Conservation (phyloP, 2,329 filamentous ascomycete genomes). For the Scytalidium lignicola region DNA sequence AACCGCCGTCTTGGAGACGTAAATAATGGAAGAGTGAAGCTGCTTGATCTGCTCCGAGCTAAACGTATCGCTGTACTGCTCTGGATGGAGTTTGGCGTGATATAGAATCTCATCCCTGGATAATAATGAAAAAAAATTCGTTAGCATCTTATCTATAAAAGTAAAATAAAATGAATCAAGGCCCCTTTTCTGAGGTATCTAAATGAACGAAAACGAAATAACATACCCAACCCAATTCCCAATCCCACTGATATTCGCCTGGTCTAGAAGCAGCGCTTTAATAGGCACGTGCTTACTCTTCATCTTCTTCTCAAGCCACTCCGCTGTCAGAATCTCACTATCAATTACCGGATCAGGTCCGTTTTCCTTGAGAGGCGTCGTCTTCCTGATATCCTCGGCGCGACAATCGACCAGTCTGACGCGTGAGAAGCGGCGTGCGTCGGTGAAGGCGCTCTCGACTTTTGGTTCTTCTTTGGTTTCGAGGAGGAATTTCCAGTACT, state of each 20-base stretch:
- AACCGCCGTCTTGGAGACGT: constrained; percentile 76
- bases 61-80: constrained; percentile 87
- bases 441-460: constrained; percentile 72
- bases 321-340: constrained; percentile 67
- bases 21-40: constrained; percentile 68
- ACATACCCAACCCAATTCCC: constrained; percentile 87
- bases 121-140: background rate
- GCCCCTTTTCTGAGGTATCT: too few relatives aligned
- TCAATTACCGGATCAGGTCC: constrained; percentile 90
- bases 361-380: constrained; percentile 80
- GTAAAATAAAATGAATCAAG: background rate
- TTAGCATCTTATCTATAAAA: background rate
- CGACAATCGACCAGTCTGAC: constrained; percentile 79
- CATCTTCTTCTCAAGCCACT: constrained; percentile 70
- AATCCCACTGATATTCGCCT: constrained; percentile 83
- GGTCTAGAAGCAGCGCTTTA: constrained; percentile 84
- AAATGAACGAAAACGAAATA: too few relatives aligned
- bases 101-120: constrained; percentile 80
- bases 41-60: constrained; percentile 62
- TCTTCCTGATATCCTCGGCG: constrained; percentile 67
- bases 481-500: constrained; percentile 81
- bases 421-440: constrained; percentile 72
- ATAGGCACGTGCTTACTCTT: constrained; percentile 75
- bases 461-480: constrained; percentile 51
- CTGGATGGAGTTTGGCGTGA: constrained; percentile 82